Evolutionary conservation across 352 stramenopile genomes (phyloP), one percentile per base, ranked within the genome.

Genomic region (Pythium guiyangense): DNA sequence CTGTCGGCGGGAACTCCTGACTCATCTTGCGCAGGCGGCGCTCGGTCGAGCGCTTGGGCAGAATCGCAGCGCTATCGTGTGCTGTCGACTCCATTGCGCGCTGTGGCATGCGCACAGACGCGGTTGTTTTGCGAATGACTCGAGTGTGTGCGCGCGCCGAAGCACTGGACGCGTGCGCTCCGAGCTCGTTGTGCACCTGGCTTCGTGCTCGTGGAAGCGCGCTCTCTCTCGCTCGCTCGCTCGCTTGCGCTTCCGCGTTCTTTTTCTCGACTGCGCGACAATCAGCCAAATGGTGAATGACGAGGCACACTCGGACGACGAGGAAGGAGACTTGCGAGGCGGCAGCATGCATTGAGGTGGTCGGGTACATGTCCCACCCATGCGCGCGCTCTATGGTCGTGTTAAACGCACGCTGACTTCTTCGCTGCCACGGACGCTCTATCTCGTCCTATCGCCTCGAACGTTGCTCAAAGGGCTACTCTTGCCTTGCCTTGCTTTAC

Each of bases 1-100:
- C 69, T 3, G 70, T 68, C 0, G 77, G 74, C 49, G 74, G 64
- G 56, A 79, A 78, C 35, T 87, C 69, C 26, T 80, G 63, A n/a
- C 68, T 80, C 69, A 87, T 82, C 54, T 84, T 84, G 49, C 73
- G 77, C 50, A 87, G 62, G 27, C 77, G 70, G 12, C 77, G 72
- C 52, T 81, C 47, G 10, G 74, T 64, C 39, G 74, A 51, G 29
- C 31, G 8, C 31, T 37, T 37, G 31, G 31, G 29, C 9, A 42
- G 37, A 4, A 42, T 6, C 37, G 15, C 12, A 2, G 37, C 37
- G 37, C 37, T 42, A 9, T 18, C 22, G 25, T 4, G 4, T 22
- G 46, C 39, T 22, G n/a, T n/a, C 17, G 27, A 12, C 25, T 29
- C 47, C 47, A 52, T 52, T 14, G 44, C 2, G 44, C 44, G 14